phyloP scores from a whole-genome alignment of 2,329 filamentous ascomycete genomes.

The Cyphellophora europaea region DNA sequence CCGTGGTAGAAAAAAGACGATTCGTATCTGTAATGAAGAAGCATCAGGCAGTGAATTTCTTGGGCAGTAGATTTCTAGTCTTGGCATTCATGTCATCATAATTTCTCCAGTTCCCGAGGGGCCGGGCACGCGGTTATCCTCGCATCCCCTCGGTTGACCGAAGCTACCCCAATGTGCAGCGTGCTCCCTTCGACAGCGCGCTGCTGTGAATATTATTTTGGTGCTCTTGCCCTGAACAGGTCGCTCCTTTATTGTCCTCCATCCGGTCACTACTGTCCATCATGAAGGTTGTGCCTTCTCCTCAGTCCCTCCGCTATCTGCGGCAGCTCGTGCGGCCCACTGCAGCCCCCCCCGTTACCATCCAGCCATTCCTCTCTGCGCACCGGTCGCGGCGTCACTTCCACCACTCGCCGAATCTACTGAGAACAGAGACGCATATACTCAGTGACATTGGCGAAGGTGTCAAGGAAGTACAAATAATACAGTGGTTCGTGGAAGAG shows the following conservation, averaged over 20 bases:
- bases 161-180: no score
- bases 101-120: no score
- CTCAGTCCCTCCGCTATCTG: not conserved
- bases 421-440: constrained; percentile 15
- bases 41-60: no score
- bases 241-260: no score
- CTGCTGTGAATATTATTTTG: no score
- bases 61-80: no score
- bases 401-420: constrained; percentile 11
- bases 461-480: constrained; percentile 96
- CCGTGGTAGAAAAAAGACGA: no score
- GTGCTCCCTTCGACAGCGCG: not conserved
- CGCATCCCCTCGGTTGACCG: not conserved
- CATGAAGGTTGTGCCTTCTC: constrained; percentile 2
- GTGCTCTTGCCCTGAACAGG: no score
- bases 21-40: no score
- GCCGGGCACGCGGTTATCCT: not conserved
- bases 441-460: constrained; percentile 44
- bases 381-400: constrained; percentile 8
- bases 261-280: no score
- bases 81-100: no score
- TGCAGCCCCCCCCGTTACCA: not conserved
- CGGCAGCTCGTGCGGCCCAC: constrained; percentile 1
- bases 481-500: constrained; percentile 98
- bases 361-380: constrained; percentile 8